phyloP scores from a whole-genome alignment of 2,329 filamentous ascomycete genomes.

The Apiospora arundinis region DNA sequence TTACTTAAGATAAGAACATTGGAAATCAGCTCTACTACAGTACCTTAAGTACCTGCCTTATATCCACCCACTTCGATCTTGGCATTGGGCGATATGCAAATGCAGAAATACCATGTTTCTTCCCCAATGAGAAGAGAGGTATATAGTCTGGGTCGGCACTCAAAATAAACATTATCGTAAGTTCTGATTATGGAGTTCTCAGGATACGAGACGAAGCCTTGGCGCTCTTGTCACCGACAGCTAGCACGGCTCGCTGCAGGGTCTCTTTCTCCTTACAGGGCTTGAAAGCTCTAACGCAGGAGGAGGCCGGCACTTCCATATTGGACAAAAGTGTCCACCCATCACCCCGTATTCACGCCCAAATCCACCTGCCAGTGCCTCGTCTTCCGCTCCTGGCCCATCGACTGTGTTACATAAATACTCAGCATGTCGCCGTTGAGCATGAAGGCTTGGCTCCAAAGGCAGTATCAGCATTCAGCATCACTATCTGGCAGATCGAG shows the following conservation, averaged over 20 bases:
- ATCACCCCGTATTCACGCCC: neutral
- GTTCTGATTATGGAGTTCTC: neutral
- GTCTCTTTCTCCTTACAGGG: neutral
- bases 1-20: too few species aligned
- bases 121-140: too few species aligned
- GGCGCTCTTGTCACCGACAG: neutral
- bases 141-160: too few species aligned
- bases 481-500: neutral
- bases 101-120: too few species aligned
- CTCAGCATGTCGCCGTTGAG: neutral
- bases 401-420: neutral
- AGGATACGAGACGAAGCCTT: neutral
- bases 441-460: neutral
- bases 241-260: neutral
- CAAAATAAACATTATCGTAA: neutral
- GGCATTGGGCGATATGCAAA: too few species aligned
- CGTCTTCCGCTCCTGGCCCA: neutral
- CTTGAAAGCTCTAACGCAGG: neutral
- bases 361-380: neutral
- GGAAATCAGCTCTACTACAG: too few species aligned
- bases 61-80: too few species aligned
- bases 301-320: constrained; percentile 3
- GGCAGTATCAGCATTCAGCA: neutral
- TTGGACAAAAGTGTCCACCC: neutral
- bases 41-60: too few species aligned